phyloP scores from a whole-genome alignment of 2,329 filamentous ascomycete genomes.

The Geosmithia putterillii region DNA sequence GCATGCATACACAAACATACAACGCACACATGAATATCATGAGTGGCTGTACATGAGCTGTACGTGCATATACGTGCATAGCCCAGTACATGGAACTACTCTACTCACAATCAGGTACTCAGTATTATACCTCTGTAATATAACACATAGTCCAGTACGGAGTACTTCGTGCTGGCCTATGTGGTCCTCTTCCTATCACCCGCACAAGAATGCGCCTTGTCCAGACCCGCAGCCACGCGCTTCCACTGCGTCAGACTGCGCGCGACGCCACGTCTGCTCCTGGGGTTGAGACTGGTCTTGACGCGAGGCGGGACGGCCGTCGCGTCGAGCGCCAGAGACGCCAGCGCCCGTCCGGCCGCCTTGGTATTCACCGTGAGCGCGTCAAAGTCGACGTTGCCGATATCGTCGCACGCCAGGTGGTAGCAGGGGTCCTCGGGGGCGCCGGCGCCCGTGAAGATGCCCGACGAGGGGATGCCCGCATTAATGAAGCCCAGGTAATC shows the following conservation, averaged over 20 bases:
- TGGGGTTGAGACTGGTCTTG: conserved; percentile 9
- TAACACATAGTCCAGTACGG: too few relatives aligned
- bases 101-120: too few relatives aligned
- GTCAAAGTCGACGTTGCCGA: conserved; percentile 20
- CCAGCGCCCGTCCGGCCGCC: conserved; percentile 33
- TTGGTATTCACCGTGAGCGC: conserved; percentile 17
- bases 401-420: conserved; percentile 20
- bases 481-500: conserved; percentile 28
- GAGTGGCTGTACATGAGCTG: too few relatives aligned
- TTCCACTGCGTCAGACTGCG: conserved; percentile 6
- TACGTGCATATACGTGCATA: too few relatives aligned
- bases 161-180: too few relatives aligned
- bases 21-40: too few relatives aligned
- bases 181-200: conserved; percentile 2
- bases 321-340: conserved; percentile 15
- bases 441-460: conserved; percentile 27
- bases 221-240: background rate
- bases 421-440: conserved; percentile 15
- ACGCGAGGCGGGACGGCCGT: conserved; percentile 11
- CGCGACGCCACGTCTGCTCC: conserved; percentile 5
- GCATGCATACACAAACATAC: too few relatives aligned
- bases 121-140: too few relatives aligned
- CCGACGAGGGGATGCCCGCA: conserved; percentile 24
- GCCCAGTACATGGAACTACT: too few relatives aligned
- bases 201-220: conserved; percentile 4